Evolutionary conservation across 331 rosid species (phyloP), one percentile per base, ranked within the genome.

Genomic region (Acacia pycnantha): DNA sequence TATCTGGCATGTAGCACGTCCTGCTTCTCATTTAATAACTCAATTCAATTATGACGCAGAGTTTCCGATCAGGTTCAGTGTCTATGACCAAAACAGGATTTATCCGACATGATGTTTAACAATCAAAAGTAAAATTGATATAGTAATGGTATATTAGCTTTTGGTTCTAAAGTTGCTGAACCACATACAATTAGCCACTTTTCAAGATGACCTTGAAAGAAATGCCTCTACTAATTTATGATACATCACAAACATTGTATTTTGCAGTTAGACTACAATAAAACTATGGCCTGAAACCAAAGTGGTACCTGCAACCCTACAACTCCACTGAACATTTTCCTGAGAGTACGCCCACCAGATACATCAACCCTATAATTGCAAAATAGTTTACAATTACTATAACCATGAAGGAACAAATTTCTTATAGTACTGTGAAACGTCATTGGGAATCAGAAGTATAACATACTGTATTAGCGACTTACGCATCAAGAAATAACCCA

Each of bases 401-500:
- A 47, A 26, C 43, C 76, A 72, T 15, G 8, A 43, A 71, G n/a
- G 33, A 46, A 41, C 16, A 40, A 70, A 69, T 43, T 31, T 70
- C 4, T 24, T n/a, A 41, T 11, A 11, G 12, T 43, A 2, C 22
- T 24, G 56, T 6, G 54, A 22, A 43, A 70, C 22, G n/a, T 7
- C 54, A 22, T 14, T 44, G n/a, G 12, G 6, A 51, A 71, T 44
- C 18, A 44, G 16, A 22, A 43, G 90, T 78, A 64, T 48, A 77
- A 80, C 65, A 47, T 79, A 35, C 2, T 54, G 37, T 40, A 71
- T 19, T 64, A 35, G 46, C 44, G 3, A 68, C 90, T 89, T 90
- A 94, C 99, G 89, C 86, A 61, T 96, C 99, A 82, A 96, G 99
- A 87, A 96, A 96, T 81, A 96, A 73, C 29, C 99, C 98, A 62